Conservation (phyloP, 2,329 filamentous ascomycete genomes). For the Pseudophaeomoniella oleicola region DNA sequence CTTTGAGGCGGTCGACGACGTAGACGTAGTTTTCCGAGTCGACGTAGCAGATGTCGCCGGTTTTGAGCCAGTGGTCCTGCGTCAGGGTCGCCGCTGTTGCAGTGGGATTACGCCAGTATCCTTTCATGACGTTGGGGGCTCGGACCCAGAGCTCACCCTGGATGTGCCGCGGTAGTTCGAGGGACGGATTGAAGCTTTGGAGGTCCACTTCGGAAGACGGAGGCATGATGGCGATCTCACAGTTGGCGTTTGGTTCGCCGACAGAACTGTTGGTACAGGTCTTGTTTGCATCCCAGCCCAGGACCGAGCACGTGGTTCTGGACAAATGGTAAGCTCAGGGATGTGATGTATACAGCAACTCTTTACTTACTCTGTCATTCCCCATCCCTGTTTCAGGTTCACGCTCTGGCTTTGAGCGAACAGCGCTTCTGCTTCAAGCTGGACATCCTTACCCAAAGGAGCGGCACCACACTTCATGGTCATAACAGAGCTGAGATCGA, state of each 20-base stretch:
- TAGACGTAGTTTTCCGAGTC: constrained; percentile 9
- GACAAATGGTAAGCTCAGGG: neutral
- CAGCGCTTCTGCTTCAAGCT: constrained; percentile 42
- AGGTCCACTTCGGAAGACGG: constrained; percentile 25
- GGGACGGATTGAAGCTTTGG: constrained; percentile 14
- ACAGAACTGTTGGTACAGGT: constrained; percentile 35
- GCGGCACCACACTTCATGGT: constrained; percentile 52
- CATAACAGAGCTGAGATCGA: constrained; percentile 53
- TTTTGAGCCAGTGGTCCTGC: constrained; percentile 42
- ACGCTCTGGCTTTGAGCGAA: constrained; percentile 34
- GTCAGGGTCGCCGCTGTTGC: constrained; percentile 38
- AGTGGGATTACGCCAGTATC: constrained; percentile 43
- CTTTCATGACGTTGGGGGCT: constrained; percentile 43
- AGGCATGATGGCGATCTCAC: constrained; percentile 51
- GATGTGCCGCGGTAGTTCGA: constrained; percentile 8
- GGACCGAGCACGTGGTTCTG: constrained; percentile 51
- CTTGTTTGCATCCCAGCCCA: constrained; percentile 47
- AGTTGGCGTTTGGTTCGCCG: constrained; percentile 56
- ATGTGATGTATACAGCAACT: neutral
- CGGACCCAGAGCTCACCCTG: constrained; percentile 35
- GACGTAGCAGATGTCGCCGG: constrained; percentile 43
- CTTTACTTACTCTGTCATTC: constrained; percentile 61
- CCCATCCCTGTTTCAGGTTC: constrained; percentile 61
- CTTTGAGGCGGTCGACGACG: constrained; percentile 22
- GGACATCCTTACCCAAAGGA: constrained; percentile 45